These are phyloP conservation scores for Trypanosoma scelopori DNA, from an alignment of 208 protist genomes.

Conservation along the genomic window DNA sequence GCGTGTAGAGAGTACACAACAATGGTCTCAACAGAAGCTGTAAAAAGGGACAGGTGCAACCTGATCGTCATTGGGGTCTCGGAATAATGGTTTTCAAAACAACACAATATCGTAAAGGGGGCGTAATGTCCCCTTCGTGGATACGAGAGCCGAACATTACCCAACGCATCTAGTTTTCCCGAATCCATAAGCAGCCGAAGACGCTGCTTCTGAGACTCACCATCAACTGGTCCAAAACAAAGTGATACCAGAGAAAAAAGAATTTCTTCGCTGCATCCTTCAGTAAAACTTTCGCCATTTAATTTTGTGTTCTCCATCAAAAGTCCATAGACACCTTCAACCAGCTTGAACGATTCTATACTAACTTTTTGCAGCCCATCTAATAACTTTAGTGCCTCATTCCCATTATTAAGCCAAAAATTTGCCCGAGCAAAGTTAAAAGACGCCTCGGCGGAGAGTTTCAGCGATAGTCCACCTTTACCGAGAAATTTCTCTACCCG, in stretches of 20 bases:
- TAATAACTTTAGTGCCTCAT: conserved; percentile 6
- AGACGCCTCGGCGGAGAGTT: no score
- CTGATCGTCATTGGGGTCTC: conserved; percentile 5
- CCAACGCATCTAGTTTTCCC: not conserved
- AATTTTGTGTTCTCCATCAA: conserved; percentile 6
- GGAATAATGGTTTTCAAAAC: conserved; percentile 17
- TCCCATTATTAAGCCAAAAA: conserved; percentile 3
- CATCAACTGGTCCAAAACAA: conserved; percentile 21
- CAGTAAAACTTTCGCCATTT: not conserved
- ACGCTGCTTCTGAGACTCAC: conserved; percentile 10
- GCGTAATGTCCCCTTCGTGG: conserved; percentile 24
- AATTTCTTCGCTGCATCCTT: conserved; percentile 10
- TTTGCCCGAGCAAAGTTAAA: conserved; percentile 16
- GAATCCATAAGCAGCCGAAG: conserved; percentile 11
- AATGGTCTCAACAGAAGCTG: conserved; percentile 17
- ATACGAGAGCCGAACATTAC: conserved; percentile 13
- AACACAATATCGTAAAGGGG: conserved; percentile 28
- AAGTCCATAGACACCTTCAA: conserved; percentile 21
- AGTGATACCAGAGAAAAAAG: conserved; percentile 22
- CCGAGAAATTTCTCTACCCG: conserved; percentile 5
- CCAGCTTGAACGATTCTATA: conserved; percentile 8
- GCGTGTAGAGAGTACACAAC: conserved; percentile 19
- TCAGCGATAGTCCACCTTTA: no score
- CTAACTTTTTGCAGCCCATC: conserved; percentile 6
- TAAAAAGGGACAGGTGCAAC: conserved; percentile 21